These are phyloP conservation scores for Cordyceps tenuipes DNA, from an alignment of 2,329 filamentous ascomycete genomes.

Conservation along the genomic window DNA sequence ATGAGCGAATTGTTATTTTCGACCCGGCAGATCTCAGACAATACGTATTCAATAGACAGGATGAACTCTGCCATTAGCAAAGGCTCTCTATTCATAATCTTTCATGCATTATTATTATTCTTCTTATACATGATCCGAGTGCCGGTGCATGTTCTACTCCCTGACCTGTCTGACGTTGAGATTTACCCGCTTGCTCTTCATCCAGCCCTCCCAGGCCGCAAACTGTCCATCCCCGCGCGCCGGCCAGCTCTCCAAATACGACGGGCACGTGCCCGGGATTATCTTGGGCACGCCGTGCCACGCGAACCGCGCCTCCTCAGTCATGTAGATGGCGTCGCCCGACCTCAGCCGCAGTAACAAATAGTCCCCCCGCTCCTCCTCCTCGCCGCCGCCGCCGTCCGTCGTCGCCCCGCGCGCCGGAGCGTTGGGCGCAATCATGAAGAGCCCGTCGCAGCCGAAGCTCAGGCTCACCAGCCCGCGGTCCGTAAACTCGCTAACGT, in stretches of 20 bases:
- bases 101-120: not conserved
- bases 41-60: slow-evolving; percentile 4
- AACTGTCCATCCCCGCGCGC: slow-evolving; percentile 40
- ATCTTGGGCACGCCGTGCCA: slow-evolving; percentile 96
- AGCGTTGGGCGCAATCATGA: slow-evolving; percentile 65
- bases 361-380: slow-evolving; percentile 35
- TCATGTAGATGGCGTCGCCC: slow-evolving; percentile 89
- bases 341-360: slow-evolving; percentile 63
- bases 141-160: slow-evolving; percentile 27
- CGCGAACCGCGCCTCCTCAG: slow-evolving; percentile 68
- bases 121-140: not conserved
- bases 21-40: not conserved
- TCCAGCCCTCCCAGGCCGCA: slow-evolving; percentile 75
- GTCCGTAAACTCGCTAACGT: slow-evolving; percentile 80
- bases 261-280: slow-evolving; percentile 68
- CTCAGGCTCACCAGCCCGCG: slow-evolving; percentile 76
- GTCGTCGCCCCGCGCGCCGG: slow-evolving; percentile 11
- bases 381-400: not conserved
- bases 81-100: not conserved
- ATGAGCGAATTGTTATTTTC: slow-evolving; percentile 2
- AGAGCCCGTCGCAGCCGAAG: slow-evolving; percentile 82
- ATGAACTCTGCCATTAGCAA: not conserved
- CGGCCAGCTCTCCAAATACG: slow-evolving; percentile 69
- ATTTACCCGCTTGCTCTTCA: slow-evolving; percentile 80
- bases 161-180: slow-evolving; percentile 88